Base-by-base conservation (phyloP, 768 basidiomycete species). In the Kwoniella dendrophila region DNA sequence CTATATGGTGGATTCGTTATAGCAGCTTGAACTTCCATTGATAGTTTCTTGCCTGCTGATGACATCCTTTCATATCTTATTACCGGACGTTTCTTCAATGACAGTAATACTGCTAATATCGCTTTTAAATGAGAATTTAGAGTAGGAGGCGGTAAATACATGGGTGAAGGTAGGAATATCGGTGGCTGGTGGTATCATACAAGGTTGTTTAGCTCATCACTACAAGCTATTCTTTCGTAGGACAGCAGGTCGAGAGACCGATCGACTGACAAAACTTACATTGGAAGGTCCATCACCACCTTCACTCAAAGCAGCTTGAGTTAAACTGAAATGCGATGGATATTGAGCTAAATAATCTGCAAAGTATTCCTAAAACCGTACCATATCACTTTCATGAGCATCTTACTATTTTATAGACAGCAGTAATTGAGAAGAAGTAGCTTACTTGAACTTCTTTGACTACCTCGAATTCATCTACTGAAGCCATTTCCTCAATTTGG, bases 61-160 rank as follows among this genome's bases (percentile, higher is more conserved):
- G 90, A 92, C 88, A 93, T 94, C 75, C 85, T 87, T 79, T 98
- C 95, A 77, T 92, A 97, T 8, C 96, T 86, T 55, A 99, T 90
- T 20, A 93, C 81, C 0, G 96, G 95, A 72, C 90, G 92, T 83
- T 98, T 98, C 84, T 90, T 97, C 73, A 99, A 81, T 73, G 94
- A 96, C 24, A 99, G 84, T 45, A 98, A 83, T 7, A 94, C 88
- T 0, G 94, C 88, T 1, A 86, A 83, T 16, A 99, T 84, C 2
- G 90, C 90, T 75, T 90, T 87, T 27, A 92, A 85, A 33, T 88
- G 83, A n/a, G 85, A 83, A 51, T 90, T 85, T 29, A 97, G 84
- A 12, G 91, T 90, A 0, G 78, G 75, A 16, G 77, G 77, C 12
- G 77, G 69, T 29, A 76, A 66, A 27, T 66, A 41, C 45, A 69